Conservation (phyloP, 306 rosid species). For the Fragaria iinumae region DNA sequence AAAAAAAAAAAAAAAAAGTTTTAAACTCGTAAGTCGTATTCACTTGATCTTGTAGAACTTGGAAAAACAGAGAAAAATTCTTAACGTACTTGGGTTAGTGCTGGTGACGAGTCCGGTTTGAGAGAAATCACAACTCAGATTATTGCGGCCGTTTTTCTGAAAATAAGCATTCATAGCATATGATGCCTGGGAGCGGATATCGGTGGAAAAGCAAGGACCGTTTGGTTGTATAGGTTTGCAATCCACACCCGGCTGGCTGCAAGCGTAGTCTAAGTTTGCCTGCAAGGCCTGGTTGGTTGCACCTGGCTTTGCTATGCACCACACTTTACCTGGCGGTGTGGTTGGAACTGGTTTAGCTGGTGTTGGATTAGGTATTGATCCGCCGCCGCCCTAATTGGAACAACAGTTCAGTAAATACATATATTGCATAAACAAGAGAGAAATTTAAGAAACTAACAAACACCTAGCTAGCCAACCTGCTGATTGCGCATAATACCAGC, state of each 20-base stretch:
- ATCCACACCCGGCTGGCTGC: slow-evolving; percentile 51
- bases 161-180: slow-evolving; percentile 67
- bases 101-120: not conserved
- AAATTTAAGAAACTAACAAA: not conserved
- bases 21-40: not conserved
- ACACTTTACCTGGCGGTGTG: slow-evolving; percentile 18
- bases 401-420: not conserved
- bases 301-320: slow-evolving; percentile 60
- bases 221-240: slow-evolving; percentile 64
- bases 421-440: not conserved
- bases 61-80: not conserved
- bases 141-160: not conserved
- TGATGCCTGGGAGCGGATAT: slow-evolving; percentile 49
- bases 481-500: slow-evolving; percentile 47
- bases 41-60: not conserved
- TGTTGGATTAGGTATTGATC: not conserved
- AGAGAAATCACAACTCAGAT: not conserved
- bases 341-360: not conserved
- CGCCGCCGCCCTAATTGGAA: not conserved
- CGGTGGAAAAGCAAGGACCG: slow-evolving; percentile 53
- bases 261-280: slow-evolving; percentile 59
- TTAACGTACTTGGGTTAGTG: not conserved
- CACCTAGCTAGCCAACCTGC: slow-evolving; percentile 32
- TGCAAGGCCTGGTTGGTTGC: slow-evolving; percentile 44
- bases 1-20: not conserved